A percentile compares a stretch with the other conserved stretches of the same genome.
phyloP scores from a whole-genome alignment of 2,329 filamentous ascomycete species.

The Epichloe elymi region DNA sequence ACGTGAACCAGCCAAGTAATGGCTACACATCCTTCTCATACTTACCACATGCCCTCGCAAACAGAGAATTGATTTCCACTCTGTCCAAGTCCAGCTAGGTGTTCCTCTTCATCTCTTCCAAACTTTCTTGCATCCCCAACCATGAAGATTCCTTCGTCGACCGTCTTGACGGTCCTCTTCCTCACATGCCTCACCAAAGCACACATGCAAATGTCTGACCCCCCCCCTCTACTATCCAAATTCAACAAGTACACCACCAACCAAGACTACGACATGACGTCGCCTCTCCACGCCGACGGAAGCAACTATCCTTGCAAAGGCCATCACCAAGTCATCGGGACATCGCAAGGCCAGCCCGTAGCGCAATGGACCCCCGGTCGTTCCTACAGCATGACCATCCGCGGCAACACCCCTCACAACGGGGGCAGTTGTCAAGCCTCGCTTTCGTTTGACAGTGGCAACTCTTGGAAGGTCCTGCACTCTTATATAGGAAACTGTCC shows the following conservation, averaged over 20 bases:
- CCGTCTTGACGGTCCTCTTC: conserved; percentile 16
- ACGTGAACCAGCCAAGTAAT: not conserved
- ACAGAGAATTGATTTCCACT: too few species aligned
- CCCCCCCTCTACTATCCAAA: conserved; percentile 41
- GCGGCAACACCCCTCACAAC: conserved; percentile 36
- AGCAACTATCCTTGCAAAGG: conserved; percentile 68
- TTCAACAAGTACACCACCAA: conserved; percentile 34
- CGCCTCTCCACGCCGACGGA: conserved; percentile 47
- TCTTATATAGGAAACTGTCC: conserved; percentile 24
- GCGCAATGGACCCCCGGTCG: conserved; percentile 40
- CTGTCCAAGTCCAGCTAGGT: not conserved
- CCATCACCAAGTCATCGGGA: conserved; percentile 34
- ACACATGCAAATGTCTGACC: conserved; percentile 45
- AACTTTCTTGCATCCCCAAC: conserved; percentile 10
- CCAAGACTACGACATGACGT: conserved; percentile 60
- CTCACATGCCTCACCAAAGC: conserved; percentile 18
- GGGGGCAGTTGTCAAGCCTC: conserved; percentile 53
- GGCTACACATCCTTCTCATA: too few species aligned
- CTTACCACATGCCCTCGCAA: too few species aligned
- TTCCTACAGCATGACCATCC: conserved; percentile 38
- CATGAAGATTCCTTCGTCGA: conserved; percentile 28
- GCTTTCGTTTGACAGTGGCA: conserved; percentile 46
- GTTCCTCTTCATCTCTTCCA: not conserved
- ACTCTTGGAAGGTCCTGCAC: conserved; percentile 40
- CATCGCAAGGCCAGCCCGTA: conserved; percentile 35